phyloP scores from a whole-genome alignment of 805 yeast species.

The Metschnikowia peoriensis region DNA sequence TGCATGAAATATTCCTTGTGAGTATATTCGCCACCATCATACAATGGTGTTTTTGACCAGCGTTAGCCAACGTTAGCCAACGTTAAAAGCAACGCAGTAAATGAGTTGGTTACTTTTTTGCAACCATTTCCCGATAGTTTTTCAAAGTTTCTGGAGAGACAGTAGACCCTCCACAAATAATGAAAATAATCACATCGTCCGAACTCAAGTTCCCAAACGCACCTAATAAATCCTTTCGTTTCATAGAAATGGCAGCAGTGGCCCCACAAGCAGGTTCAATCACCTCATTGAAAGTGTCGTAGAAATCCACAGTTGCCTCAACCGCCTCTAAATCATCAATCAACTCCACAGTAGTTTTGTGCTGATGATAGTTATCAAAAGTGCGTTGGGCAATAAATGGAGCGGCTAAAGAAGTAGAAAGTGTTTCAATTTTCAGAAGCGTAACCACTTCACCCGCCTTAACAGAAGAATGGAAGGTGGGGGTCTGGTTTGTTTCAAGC shows the following conservation, averaged over 20 bases:
- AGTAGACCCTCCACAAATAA: conserved; percentile 52
- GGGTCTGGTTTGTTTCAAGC: conserved; percentile 61
- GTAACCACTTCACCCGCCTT: conserved; percentile 42
- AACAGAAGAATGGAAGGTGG: conserved; percentile 54
- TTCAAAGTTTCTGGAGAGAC: conserved; percentile 10
- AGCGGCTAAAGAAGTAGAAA: conserved; percentile 66
- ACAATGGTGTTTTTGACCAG: no score
- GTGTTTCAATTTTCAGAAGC: conserved; percentile 46
- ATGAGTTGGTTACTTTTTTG: background rate
- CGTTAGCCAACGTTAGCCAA: no score
- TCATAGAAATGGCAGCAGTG: conserved; percentile 51
- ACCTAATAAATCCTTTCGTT: conserved; percentile 28
- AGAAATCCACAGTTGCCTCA: conserved; percentile 49
- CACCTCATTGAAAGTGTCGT: conserved; percentile 48
- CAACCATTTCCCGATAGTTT: conserved; percentile 11
- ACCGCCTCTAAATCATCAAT: conserved; percentile 58
- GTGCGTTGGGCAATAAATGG: conserved; percentile 53
- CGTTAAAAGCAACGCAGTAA: no score
- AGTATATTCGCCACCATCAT: no score
- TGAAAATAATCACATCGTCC: conserved; percentile 48
- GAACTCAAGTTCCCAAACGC: conserved; percentile 25
- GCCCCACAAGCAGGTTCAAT: conserved; percentile 79
- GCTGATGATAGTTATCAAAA: conserved; percentile 30
- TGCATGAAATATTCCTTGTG: no score
- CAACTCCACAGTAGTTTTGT: conserved; percentile 16